These are phyloP conservation scores for Saccharomycopsis javanensis DNA, from an alignment of 805 yeast species.

Conservation along the genomic window DNA sequence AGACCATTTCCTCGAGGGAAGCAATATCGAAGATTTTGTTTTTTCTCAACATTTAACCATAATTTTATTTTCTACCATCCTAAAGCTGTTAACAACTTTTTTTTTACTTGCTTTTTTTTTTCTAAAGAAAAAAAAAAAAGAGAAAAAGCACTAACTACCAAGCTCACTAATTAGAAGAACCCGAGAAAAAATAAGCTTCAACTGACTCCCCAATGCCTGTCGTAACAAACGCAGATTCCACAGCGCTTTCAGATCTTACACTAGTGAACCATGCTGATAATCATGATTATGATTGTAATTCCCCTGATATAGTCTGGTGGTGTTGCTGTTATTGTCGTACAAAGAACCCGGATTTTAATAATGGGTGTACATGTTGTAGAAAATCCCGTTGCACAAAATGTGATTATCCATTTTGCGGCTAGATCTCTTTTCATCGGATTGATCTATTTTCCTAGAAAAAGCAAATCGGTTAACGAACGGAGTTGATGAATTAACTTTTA, in stretches of 20 bases:
- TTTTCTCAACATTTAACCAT: too few species aligned
- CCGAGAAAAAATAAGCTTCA: too few species aligned
- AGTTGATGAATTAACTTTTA: too few species aligned
- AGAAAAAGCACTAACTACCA: too few species aligned
- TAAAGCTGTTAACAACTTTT: too few species aligned
- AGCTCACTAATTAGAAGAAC: too few species aligned
- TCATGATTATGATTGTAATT: constrained; percentile 10
- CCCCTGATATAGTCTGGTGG: constrained; percentile 12
- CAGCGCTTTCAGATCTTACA: background rate
- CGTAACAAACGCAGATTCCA: background rate
- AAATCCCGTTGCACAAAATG: constrained; percentile 8
- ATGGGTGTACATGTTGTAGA: constrained; percentile 12
- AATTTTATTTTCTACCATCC: too few species aligned
- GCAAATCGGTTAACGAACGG: too few species aligned
- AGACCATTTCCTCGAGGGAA: background rate
- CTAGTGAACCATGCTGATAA: background rate
- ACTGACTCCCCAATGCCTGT: background rate
- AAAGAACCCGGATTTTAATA: constrained; percentile 9
- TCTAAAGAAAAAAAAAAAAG: too few species aligned
- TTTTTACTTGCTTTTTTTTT: too few species aligned
- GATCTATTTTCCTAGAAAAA: too few species aligned
- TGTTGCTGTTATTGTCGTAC: constrained; percentile 15
- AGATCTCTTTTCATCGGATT: background rate
- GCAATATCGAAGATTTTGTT: too few species aligned
- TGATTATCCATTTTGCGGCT: constrained; percentile 8